These are phyloP conservation scores for Pseudogymnoascus sp. DNA, from an alignment of 2,329 filamentous ascomycete genomes.

Conservation along the genomic window DNA sequence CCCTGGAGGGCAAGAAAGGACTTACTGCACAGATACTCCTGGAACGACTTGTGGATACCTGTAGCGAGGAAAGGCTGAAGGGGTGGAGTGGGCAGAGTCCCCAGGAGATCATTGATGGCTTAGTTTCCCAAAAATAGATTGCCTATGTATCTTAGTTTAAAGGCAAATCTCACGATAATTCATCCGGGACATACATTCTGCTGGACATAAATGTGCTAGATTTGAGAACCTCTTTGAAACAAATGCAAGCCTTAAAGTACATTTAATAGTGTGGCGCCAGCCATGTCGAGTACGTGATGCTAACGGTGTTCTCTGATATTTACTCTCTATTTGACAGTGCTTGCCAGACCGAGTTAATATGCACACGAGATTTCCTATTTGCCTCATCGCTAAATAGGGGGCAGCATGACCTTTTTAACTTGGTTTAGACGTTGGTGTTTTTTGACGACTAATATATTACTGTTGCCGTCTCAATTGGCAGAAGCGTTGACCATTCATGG, in stretches of 20 bases:
- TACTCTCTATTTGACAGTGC: not conserved
- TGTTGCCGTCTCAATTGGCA: not conserved
- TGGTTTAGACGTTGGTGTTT: not conserved
- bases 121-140: slow-evolving; percentile 5
- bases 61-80: slow-evolving; percentile 56
- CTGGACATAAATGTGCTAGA: not conserved
- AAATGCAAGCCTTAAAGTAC: not conserved
- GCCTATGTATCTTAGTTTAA: not conserved
- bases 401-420: not conserved
- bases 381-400: not conserved
- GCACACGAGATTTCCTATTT: not conserved
- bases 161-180: not conserved
- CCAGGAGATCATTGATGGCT: slow-evolving; percentile 15
- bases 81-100: slow-evolving; percentile 51
- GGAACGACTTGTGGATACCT: slow-evolving; percentile 52
- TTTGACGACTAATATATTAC: not conserved
- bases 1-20: slow-evolving; percentile 39
- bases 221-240: not conserved
- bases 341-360: not conserved
- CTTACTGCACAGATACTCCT: slow-evolving; percentile 47
- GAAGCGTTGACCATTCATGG: no score
- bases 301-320: not conserved
- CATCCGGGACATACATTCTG: not conserved
- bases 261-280: not conserved
- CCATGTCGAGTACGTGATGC: not conserved